A percentile compares a stretch with the other conserved stretches of the same genome.
phyloP scores from a whole-genome alignment of 495 filamentous ascomycete species.

The Neurospora discreta region DNA sequence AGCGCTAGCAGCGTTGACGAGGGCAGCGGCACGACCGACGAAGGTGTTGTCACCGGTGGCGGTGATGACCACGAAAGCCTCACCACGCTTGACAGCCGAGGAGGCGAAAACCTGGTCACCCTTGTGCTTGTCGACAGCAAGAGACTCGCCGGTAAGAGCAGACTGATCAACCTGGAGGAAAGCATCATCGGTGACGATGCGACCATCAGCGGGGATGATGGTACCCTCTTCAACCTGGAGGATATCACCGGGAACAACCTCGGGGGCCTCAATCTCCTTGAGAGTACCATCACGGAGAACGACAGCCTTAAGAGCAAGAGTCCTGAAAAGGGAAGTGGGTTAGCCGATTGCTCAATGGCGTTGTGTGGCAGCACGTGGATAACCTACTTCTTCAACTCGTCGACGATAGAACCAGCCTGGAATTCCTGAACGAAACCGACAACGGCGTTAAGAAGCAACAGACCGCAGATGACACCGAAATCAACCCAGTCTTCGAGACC shows the following conservation, averaged over 20 bases:
- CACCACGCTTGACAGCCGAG: constrained; percentile 80
- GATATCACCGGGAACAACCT: constrained; percentile 85
- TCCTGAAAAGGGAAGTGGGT: constrained; percentile 23
- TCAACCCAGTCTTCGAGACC: constrained; percentile 75
- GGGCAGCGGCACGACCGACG: constrained; percentile 77
- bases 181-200: constrained; percentile 65
- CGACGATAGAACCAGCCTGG: constrained; percentile 83
- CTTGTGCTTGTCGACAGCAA: constrained; percentile 79
- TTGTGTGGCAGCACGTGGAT: neutral
- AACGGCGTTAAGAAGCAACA: constrained; percentile 67
- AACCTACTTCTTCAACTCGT: constrained; percentile 65
- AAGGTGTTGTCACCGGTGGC: constrained; percentile 80
- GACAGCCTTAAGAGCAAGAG: constrained; percentile 72
- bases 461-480: constrained; percentile 66
- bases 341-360: constrained; percentile 1
- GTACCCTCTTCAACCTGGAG: constrained; percentile 82
- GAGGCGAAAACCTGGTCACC: constrained; percentile 72
- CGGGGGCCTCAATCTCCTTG: constrained; percentile 61
- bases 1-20: constrained; percentile 63
- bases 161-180: constrained; percentile 90
- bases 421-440: constrained; percentile 86
- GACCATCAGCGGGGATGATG: constrained; percentile 82
- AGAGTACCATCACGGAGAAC: constrained; percentile 68
- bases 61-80: constrained; percentile 70
- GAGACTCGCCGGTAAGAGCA: constrained; percentile 82